Evolutionary conservation across 345 rosid species (phyloP).

Genomic region (Aethionema arabicum): DNA sequence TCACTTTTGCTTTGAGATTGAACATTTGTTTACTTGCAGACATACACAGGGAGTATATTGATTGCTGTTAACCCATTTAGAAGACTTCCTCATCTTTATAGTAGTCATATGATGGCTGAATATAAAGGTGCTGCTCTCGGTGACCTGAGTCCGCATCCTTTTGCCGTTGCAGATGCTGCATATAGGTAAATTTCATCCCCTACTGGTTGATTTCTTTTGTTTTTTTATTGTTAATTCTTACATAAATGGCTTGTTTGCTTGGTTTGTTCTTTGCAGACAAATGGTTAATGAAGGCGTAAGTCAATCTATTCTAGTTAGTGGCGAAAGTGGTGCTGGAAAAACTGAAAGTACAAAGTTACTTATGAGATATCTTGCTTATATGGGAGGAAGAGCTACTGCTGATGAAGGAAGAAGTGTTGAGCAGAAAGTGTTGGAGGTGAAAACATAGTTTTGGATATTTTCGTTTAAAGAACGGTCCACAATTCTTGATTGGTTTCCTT

Average conservation of each 20-base stretch:
- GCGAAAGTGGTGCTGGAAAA: slow-evolving; percentile 99
- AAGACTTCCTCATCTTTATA: slow-evolving; percentile 89
- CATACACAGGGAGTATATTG: slow-evolving; percentile 89
- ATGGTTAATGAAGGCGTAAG: slow-evolving; percentile 90
- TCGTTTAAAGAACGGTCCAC: slow-evolving; percentile 7
- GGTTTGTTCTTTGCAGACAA: slow-evolving; percentile 49
- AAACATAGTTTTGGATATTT: slow-evolving; percentile 9
- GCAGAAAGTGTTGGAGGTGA: slow-evolving; percentile 98
- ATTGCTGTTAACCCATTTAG: slow-evolving; percentile 98
- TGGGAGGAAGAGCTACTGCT: slow-evolving; percentile 98
- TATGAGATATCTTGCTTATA: slow-evolving; percentile 96
- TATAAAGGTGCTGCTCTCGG: slow-evolving; percentile 97
- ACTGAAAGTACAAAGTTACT: slow-evolving; percentile 97
- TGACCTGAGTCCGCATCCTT: slow-evolving; percentile 97
- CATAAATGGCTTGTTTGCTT: slow-evolving; percentile 9
- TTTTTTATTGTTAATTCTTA: neutral
- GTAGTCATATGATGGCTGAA: slow-evolving; percentile 93
- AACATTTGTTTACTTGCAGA: slow-evolving; percentile 48
- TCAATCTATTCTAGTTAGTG: slow-evolving; percentile 94
- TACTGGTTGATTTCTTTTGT: neutral
- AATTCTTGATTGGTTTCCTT: neutral
- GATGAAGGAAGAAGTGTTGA: slow-evolving; percentile 93
- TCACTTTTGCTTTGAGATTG: slow-evolving; percentile 4
- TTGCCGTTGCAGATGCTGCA: slow-evolving; percentile 99
- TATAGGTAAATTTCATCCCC: slow-evolving; percentile 59